Evolutionary conservation across 2,329 filamentous ascomycete species (phyloP).

Genomic region (Ophiostoma sp.): DNA sequence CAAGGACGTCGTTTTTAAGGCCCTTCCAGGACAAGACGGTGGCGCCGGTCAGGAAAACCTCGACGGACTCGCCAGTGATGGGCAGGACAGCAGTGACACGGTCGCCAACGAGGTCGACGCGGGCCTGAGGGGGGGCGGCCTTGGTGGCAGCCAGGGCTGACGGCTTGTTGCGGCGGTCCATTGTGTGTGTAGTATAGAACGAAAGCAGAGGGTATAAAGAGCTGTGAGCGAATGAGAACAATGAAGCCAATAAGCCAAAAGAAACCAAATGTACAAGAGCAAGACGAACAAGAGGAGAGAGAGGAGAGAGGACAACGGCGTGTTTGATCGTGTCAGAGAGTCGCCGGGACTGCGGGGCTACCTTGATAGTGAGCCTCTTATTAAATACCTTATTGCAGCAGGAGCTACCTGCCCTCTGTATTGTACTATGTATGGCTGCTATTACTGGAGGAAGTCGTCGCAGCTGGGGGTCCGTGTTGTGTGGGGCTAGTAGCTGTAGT

Average conservation of each 20-base stretch:
- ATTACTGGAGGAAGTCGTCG: background rate
- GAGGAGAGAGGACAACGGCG: conserved; percentile 8
- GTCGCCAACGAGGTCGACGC: conserved; percentile 67
- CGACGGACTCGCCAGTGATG: conserved; percentile 71
- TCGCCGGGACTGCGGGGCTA: conserved; percentile 11
- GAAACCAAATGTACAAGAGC: background rate
- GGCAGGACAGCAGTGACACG: conserved; percentile 75
- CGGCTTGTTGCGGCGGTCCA: conserved; percentile 82
- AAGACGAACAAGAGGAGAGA: background rate
- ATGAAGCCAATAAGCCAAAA: background rate
- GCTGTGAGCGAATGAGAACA: background rate
- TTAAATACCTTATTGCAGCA: background rate
- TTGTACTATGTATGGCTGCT: background rate
- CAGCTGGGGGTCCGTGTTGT: conserved; percentile 3
- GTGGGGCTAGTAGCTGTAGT: background rate
- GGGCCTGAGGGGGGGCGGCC: conserved; percentile 66
- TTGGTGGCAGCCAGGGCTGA: conserved; percentile 69
- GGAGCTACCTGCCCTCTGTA: background rate
- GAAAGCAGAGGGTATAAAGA: background rate
- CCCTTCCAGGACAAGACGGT: conserved; percentile 94
- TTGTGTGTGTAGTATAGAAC: background rate
- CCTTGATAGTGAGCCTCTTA: conserved; percentile 7
- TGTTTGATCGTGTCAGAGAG: conserved; percentile 14
- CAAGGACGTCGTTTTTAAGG: conserved; percentile 45
- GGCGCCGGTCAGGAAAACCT: conserved; percentile 83